phyloP scores from a whole-genome alignment of 441 rosid species.

The Oxalis stricta region DNA sequence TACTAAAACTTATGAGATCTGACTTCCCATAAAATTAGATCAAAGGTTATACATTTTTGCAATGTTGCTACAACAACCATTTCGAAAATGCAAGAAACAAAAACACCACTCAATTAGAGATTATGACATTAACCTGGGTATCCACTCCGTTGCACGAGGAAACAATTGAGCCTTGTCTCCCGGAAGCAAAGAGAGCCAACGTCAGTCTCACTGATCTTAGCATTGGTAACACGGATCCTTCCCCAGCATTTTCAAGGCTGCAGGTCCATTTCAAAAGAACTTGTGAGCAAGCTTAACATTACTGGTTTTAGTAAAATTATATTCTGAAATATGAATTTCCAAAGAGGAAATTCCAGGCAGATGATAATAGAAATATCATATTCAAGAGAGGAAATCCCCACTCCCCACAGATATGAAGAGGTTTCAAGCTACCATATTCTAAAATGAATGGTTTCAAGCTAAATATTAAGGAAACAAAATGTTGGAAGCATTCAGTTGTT shows the following conservation, averaged over 20 bases:
- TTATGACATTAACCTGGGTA: slow-evolving; percentile 40
- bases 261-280: slow-evolving; percentile 20
- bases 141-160: slow-evolving; percentile 45
- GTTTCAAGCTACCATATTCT: too few species aligned
- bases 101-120: background rate
- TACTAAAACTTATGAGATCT: too few species aligned
- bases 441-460: too few species aligned
- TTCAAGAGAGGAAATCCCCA: too few species aligned
- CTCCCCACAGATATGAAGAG: too few species aligned
- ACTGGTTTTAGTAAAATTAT: background rate
- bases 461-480: background rate
- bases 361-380: too few species aligned
- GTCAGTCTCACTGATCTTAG: slow-evolving; percentile 70
- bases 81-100: background rate
- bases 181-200: slow-evolving; percentile 47
- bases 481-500: background rate
- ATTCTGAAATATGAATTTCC: background rate
- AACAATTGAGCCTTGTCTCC: slow-evolving; percentile 29
- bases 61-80: background rate
- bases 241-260: slow-evolving; percentile 98
- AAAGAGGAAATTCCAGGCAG: background rate
- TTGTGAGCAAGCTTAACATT: background rate
- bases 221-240: slow-evolving; percentile 77
- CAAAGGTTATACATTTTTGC: too few species aligned
- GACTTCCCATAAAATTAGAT: background rate